Evolutionary conservation across 2,329 filamentous ascomycete genomes (phyloP), one percentile per base, ranked within the genome.

Genomic region (Phialocephala subalpina): DNA sequence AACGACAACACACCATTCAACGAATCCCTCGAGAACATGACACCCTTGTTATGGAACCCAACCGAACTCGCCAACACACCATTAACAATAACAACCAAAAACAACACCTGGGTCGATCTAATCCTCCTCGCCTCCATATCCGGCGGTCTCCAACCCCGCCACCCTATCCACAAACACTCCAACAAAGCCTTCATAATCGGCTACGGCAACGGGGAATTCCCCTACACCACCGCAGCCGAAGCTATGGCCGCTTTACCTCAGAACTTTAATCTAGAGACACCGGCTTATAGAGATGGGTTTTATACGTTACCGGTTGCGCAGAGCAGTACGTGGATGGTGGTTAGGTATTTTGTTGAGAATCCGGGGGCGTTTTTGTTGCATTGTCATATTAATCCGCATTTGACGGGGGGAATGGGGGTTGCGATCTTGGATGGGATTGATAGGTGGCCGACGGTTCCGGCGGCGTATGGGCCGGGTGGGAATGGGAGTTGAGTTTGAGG

Each of bases 351-450:
- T 55, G 80, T 80, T 0, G 73, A 77, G 0, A 82, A 81, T 62
- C 81, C 82, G 0, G 82, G 82, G 60, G 78, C 81, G 0, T 84
- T 79, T 64, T 71, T 85, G 58, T 68, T 86, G 52, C 83, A 85
- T 72, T 85, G 83, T 66, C 83, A 85, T 72, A 80, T 84, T 20
- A 77, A 82, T 67, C 79, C 77, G 8, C 83, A 86, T 74, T 70
- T 84, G 55, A 74, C 75, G 27, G 82, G 81, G 0, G 82, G 82
- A 0, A 84, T 85, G 82, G 78, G 78, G 0, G 40, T 84, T 59
- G 79, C 79, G 1, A 75, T 85, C 7, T 69, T 84, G 22, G 83
- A 85, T 70, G 82, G 82, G 0, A 73, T 83, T 47, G 82, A 85
- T 72, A 77, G 71, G 20, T 83, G 80, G 80, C 81, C 81, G 0